Conservation (phyloP, 2,329 filamentous ascomycete genomes). For the Colletotrichum sublineola region DNA sequence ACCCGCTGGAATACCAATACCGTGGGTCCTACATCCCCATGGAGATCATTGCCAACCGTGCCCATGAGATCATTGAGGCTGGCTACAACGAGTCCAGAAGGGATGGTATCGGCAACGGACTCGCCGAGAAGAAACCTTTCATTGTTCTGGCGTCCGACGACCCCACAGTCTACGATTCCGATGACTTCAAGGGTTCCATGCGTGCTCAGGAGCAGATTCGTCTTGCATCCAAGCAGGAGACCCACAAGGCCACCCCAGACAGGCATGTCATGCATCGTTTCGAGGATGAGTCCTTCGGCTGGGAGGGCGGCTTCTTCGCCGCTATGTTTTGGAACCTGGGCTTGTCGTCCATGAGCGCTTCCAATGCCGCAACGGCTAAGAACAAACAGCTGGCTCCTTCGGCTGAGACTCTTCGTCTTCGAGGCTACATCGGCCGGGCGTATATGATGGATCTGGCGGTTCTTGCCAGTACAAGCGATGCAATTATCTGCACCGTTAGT, state of each 20-base stretch:
- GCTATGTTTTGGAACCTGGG: slow-evolving; percentile 87
- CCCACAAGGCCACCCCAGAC: slow-evolving; percentile 57
- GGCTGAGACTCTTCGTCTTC: slow-evolving; percentile 72
- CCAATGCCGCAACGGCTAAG: slow-evolving; percentile 50
- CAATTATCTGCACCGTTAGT: slow-evolving; percentile 82
- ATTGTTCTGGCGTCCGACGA: slow-evolving; percentile 84
- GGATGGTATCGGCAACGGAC: slow-evolving; percentile 51
- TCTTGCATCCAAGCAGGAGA: slow-evolving; percentile 74
- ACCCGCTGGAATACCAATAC: slow-evolving; percentile 83
- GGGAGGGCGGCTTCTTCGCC: slow-evolving; percentile 90
- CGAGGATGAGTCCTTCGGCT: slow-evolving; percentile 82
- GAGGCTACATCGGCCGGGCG: slow-evolving; percentile 82
- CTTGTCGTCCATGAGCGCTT: slow-evolving; percentile 55
- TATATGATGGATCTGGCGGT: slow-evolving; percentile 87
- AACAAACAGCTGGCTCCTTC: slow-evolving; percentile 55
- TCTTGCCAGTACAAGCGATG: slow-evolving; percentile 75
- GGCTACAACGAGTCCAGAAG: slow-evolving; percentile 58
- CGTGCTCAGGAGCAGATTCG: slow-evolving; percentile 83
- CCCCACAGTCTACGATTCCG: slow-evolving; percentile 76
- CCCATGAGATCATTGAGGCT: slow-evolving; percentile 66
- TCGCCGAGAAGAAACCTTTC: slow-evolving; percentile 59
- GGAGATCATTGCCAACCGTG: slow-evolving; percentile 74
- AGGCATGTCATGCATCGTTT: slow-evolving; percentile 71
- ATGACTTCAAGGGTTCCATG: slow-evolving; percentile 70
- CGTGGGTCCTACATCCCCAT: slow-evolving; percentile 82